Evolutionary conservation across 2,329 filamentous ascomycete species (phyloP).

Genomic region (Nannizziopsis barbatae): DNA sequence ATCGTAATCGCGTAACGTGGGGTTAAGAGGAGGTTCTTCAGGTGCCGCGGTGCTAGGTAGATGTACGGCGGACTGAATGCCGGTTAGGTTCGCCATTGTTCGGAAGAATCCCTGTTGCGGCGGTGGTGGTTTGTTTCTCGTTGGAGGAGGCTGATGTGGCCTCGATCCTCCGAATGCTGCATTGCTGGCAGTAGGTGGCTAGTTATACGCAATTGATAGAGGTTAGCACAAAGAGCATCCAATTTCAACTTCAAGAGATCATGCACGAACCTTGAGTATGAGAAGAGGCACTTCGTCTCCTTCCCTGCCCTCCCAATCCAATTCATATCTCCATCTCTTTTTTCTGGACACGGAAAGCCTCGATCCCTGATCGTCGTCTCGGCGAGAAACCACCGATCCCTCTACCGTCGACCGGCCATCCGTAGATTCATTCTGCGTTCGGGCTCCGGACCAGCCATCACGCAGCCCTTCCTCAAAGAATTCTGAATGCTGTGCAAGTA

Average conservation of each 20-base stretch:
- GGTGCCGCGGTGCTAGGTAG: constrained; percentile 40
- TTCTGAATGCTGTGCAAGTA: constrained; percentile 77
- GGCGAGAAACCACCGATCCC: constrained; percentile 27
- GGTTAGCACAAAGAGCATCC: constrained; percentile 4
- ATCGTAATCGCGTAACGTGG: constrained; percentile 82
- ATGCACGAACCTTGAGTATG: constrained; percentile 60
- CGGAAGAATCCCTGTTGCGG: constrained; percentile 67
- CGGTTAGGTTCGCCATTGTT: constrained; percentile 67
- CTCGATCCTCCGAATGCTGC: constrained; percentile 48
- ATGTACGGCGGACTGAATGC: constrained; percentile 43
- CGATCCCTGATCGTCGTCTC: constrained; percentile 17
- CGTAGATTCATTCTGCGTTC: constrained; percentile 18
- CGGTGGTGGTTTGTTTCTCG: constrained; percentile 51
- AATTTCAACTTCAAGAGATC: not conserved
- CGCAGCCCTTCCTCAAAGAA: constrained; percentile 85
- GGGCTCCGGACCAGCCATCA: constrained; percentile 56
- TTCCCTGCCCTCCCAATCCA: constrained; percentile 60
- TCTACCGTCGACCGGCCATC: constrained; percentile 17
- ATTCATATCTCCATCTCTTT: constrained; percentile 73
- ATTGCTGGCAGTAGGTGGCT: constrained; percentile 24
- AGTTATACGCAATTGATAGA: not conserved
- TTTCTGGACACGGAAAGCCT: constrained; percentile 33
- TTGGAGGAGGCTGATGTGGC: constrained; percentile 36
- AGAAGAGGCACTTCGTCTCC: constrained; percentile 76
- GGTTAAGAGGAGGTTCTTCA: constrained; percentile 51